Evolutionary conservation across 2,329 filamentous ascomycete species (phyloP).

Genomic region (Alternaria postmessia): DNA sequence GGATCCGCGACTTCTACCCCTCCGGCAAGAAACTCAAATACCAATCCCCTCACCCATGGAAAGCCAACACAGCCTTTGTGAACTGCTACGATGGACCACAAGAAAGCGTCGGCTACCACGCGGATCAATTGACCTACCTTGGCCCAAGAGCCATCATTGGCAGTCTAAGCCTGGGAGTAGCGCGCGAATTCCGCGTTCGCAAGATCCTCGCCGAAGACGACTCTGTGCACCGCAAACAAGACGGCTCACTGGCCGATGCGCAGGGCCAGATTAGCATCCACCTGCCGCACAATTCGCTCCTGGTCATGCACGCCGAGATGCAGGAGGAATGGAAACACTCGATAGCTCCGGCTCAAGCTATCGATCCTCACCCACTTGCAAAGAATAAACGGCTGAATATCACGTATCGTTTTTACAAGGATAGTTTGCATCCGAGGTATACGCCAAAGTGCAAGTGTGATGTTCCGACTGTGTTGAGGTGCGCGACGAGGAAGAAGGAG

Average conservation of each 20-base stretch:
- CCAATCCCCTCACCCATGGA: constrained; percentile 78
- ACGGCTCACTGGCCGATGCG: constrained; percentile 61
- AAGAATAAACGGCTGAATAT: constrained; percentile 87
- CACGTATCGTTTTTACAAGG: constrained; percentile 88
- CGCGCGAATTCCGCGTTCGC: constrained; percentile 90
- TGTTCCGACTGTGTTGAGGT: constrained; percentile 73
- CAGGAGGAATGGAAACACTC: constrained; percentile 97
- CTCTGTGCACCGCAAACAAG: constrained; percentile 44
- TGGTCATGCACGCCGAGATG: constrained; percentile 98
- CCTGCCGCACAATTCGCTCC: constrained; percentile 89
- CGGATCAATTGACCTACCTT: constrained; percentile 91
- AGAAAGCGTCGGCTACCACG: constrained; percentile 89
- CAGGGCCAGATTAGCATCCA: constrained; percentile 92
- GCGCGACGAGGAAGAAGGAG: constrained; percentile 79
- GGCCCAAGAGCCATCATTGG: constrained; percentile 90
- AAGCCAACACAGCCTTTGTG: constrained; percentile 88
- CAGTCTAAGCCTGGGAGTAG: constrained; percentile 87
- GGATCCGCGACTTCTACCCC: constrained; percentile 74
- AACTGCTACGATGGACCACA: constrained; percentile 88
- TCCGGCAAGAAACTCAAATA: constrained; percentile 76
- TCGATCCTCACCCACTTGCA: constrained; percentile 85
- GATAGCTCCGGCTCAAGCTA: constrained; percentile 75
- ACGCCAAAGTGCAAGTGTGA: constrained; percentile 82
- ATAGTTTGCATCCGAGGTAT: constrained; percentile 75
- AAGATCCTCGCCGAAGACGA: constrained; percentile 71